Evolutionary conservation across 495 filamentous ascomycete species (phyloP).

Genomic region (Aspergillus saccharolyticus): DNA sequence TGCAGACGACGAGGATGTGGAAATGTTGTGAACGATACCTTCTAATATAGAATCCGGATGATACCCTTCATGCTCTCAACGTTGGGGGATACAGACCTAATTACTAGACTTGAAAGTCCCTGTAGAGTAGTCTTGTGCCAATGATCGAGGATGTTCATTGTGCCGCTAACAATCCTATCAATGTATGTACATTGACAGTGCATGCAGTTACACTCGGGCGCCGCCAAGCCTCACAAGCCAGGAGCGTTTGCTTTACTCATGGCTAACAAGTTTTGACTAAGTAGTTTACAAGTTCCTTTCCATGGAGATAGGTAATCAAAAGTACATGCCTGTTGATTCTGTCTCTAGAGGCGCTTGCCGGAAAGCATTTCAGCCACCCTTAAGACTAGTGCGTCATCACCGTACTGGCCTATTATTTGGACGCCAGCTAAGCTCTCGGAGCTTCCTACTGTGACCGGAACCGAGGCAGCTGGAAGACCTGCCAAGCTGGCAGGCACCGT

Average conservation of each 20-base stretch:
- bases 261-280: background rate
- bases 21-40: constrained; percentile 31
- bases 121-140: background rate
- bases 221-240: no score
- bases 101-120: background rate
- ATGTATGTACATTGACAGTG: no score
- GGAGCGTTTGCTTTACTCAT: background rate
- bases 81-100: background rate
- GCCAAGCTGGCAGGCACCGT: constrained; percentile 93
- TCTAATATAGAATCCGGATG: background rate
- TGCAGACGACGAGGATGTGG: constrained; percentile 32
- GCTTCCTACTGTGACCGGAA: constrained; percentile 54
- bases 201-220: no score
- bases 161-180: no score
- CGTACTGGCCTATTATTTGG: constrained; percentile 88
- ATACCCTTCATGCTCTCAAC: background rate
- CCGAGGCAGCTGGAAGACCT: constrained; percentile 80
- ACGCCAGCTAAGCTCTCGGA: constrained; percentile 57
- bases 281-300: constrained; percentile 7
- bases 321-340: no score
- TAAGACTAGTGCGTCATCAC: constrained; percentile 64
- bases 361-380: constrained; percentile 37
- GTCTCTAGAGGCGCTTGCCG: constrained; percentile 12
- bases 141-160: no score
- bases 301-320: no score